Evolutionary conservation across 176 grass and related monocot species (phyloP).

Genomic region (Oryza meyeriana): DNA sequence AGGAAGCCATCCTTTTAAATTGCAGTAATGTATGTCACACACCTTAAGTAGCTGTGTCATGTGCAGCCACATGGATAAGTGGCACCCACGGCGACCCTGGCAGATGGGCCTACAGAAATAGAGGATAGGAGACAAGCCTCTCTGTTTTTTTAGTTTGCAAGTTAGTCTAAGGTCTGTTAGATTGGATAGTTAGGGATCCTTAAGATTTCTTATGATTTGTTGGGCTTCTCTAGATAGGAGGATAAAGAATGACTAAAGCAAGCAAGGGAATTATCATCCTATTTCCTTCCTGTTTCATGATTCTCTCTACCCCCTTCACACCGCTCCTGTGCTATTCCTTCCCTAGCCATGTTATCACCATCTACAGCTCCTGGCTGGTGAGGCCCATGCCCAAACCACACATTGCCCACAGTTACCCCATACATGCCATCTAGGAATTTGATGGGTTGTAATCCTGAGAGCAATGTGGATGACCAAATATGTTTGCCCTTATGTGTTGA

Average conservation of each 20-base stretch:
- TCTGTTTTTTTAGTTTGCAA: no score
- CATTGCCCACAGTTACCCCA: neutral
- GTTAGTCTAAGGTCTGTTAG: no score
- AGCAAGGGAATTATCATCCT: no score
- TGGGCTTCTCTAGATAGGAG: no score
- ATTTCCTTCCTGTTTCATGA: neutral
- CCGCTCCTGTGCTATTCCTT: neutral
- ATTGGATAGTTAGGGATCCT: no score
- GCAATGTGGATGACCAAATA: neutral
- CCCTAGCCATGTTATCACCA: neutral
- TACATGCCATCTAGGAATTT: no score
- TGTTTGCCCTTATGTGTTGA: slow-evolving; percentile 1
- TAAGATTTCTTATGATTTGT: no score
- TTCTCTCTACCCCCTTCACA: neutral
- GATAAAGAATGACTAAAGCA: no score
- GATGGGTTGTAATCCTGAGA: neutral
- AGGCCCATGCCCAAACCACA: neutral
- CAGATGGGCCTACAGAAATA: neutral
- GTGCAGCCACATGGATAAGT: no score
- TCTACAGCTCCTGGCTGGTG: neutral
- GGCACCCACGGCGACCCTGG: neutral
- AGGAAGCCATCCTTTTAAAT: slow-evolving; percentile 25
- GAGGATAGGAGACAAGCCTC: neutral
- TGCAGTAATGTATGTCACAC: neutral
- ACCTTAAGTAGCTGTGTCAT: neutral